Conservation (phyloP, 805 yeast genomes). For the Candida alai region DNA sequence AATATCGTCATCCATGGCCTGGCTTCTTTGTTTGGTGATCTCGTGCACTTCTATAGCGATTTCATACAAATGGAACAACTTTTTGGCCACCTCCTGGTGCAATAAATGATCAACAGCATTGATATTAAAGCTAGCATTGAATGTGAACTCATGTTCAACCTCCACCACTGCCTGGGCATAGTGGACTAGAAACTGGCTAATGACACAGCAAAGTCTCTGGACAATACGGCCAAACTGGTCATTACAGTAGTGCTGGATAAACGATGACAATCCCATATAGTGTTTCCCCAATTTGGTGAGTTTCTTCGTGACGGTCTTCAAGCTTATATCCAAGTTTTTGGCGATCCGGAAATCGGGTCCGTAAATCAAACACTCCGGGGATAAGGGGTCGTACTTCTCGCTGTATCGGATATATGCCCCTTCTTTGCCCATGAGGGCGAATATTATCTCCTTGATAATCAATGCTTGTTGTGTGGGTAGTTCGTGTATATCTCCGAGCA, state of each 20-base stretch:
- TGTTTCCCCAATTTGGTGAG: conserved; percentile 61
- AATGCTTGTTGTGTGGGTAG: conserved; percentile 66
- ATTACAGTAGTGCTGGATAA: conserved; percentile 56
- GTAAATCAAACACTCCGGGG: conserved; percentile 36
- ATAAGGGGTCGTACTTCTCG: conserved; percentile 51
- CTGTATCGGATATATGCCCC: conserved; percentile 73
- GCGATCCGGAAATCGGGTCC: conserved; percentile 80
- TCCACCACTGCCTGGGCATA: conserved; percentile 31
- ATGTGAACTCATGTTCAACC: conserved; percentile 53
- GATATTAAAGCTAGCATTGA: conserved; percentile 51
- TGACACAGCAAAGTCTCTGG: conserved; percentile 65
- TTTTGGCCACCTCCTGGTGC: conserved; percentile 22
- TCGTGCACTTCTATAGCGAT: conserved; percentile 49
- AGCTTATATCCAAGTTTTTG: conserved; percentile 66
- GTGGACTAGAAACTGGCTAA: conserved; percentile 26
- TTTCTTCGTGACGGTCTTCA: conserved; percentile 64
- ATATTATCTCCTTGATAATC: conserved; percentile 65
- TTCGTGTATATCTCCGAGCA: conserved; percentile 45
- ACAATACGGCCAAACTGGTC: conserved; percentile 63
- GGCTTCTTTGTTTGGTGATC: conserved; percentile 38
- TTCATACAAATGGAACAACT: conserved; percentile 54
- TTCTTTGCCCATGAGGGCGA: conserved; percentile 67
- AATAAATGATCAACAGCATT: conserved; percentile 47
- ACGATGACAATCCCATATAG: conserved; percentile 54
- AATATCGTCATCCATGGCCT: no score